phyloP scores from a whole-genome alignment of 306 rosid genomes.

The Ammopiptanthus mongolicus region DNA sequence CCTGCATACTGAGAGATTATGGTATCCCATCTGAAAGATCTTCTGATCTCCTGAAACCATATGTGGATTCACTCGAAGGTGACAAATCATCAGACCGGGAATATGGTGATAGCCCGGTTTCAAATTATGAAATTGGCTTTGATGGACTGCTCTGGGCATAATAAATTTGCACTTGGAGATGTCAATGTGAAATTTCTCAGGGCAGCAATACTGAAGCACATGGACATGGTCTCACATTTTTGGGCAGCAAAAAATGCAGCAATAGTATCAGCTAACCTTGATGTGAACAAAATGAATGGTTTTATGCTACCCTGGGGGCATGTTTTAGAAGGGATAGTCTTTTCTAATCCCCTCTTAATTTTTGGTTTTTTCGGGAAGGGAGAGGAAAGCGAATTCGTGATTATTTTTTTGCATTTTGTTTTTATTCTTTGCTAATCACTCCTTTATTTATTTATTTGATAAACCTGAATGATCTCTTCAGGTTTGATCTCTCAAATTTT shows the following conservation, averaged over 20 bases:
- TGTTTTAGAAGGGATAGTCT: neutral
- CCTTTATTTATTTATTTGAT: neutral
- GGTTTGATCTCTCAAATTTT: constrained; percentile 21
- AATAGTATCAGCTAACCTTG: constrained; percentile 1
- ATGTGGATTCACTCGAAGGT: constrained; percentile 43
- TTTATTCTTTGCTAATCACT: constrained; percentile 6
- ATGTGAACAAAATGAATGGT: constrained; percentile 4
- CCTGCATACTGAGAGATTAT: constrained; percentile 71
- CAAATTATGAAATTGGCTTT: constrained; percentile 66
- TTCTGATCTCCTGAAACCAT: constrained; percentile 71
- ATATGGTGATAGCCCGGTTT: constrained; percentile 58
- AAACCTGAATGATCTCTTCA: constrained; percentile 18
- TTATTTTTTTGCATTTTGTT: neutral
- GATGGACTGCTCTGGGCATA: constrained; percentile 85
- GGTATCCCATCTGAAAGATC: constrained; percentile 92
- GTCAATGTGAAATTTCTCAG: neutral
- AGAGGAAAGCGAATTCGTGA: constrained; percentile 1
- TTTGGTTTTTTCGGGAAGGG: neutral
- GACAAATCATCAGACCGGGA: constrained; percentile 39
- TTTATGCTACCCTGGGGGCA: neutral
- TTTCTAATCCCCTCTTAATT: neutral
- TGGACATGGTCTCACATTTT: constrained; percentile 19
- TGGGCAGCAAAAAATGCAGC: constrained; percentile 14
- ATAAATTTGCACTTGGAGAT: constrained; percentile 4
- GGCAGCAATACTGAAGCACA: neutral